Percentiles rank a stretch among this genome's conserved stretches.
phyloP scores from a whole-genome alignment of 23 red algal species.

The Agarophyton chilense region DNA sequence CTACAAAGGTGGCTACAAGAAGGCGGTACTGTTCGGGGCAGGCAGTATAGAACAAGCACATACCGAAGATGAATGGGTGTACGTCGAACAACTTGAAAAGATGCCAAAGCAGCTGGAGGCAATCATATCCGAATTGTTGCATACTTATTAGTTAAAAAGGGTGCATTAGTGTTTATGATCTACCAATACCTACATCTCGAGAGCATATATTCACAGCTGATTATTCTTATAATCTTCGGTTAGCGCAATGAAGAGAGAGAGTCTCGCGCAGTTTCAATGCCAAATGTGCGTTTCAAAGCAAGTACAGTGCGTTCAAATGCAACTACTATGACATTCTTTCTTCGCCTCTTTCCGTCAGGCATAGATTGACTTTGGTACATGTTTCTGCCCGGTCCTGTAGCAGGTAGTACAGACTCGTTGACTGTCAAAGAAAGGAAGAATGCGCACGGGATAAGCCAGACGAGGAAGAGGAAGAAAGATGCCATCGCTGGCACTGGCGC shows the following conservation, averaged over 20 bases:
- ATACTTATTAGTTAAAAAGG: neutral
- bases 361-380: constrained; percentile 3
- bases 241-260: constrained; percentile 17
- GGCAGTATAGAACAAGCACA: constrained; percentile 68
- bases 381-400: neutral
- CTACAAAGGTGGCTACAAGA: constrained; percentile 1
- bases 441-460: constrained; percentile 89
- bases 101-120: constrained; percentile 16
- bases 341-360: constrained; percentile 20
- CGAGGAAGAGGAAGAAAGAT: constrained; percentile 80
- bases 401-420: constrained; percentile 90
- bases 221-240: neutral
- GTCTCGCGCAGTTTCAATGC: constrained; percentile 13
- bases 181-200: neutral
- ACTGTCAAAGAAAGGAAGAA: constrained; percentile 86
- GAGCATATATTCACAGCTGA: constrained; percentile 16
- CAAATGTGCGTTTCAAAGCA: constrained; percentile 24
- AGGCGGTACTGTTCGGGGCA: constrained; percentile 54
- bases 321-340: constrained; percentile 28
- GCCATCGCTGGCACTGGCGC: constrained; percentile 71
- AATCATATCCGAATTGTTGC: constrained; percentile 48
- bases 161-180: constrained; percentile 4
- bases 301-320: constrained; percentile 16
- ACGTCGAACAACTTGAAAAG: constrained; percentile 17
- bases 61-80: constrained; percentile 50